These are phyloP conservation scores for Mycena floridula DNA, from an alignment of 768 basidiomycete genomes.

Conservation along the genomic window DNA sequence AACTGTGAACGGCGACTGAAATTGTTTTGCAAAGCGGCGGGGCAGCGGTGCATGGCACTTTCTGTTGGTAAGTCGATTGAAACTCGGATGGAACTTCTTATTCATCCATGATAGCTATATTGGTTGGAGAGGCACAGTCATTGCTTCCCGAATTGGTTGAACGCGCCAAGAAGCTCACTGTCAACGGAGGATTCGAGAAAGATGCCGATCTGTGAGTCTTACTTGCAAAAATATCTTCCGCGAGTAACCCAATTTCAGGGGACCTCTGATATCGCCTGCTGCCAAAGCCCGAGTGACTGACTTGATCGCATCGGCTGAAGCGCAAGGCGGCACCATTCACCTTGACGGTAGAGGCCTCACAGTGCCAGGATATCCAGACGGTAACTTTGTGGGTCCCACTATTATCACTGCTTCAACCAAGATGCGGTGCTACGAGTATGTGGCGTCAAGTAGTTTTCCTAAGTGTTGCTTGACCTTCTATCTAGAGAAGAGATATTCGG, in stretches of 20 bases:
- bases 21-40: conserved; percentile 57
- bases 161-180: conserved; percentile 71
- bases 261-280: conserved; percentile 75
- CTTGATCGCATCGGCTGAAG: conserved; percentile 67
- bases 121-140: conserved; percentile 71
- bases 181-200: conserved; percentile 87
- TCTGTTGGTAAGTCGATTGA: conserved; percentile 68
- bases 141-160: conserved; percentile 89
- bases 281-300: conserved; percentile 74
- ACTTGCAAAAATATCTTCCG: not conserved
- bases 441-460: conserved; percentile 3
- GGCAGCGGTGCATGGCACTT: conserved; percentile 95
- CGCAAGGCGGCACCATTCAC: conserved; percentile 80
- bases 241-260: conserved; percentile 30
- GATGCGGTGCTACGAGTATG: conserved; percentile 86
- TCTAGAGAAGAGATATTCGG: conserved; percentile 92
- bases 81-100: not conserved
- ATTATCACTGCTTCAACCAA: conserved; percentile 75
- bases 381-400: conserved; percentile 94
- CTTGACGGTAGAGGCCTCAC: conserved; percentile 76
- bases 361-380: conserved; percentile 72
- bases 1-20: conserved; percentile 9
- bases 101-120: conserved; percentile 39
- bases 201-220: conserved; percentile 67
- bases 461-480: conserved; percentile 3